Conservation (phyloP, 179 eudicot genomes). For the Dionaea muscipula region DNA sequence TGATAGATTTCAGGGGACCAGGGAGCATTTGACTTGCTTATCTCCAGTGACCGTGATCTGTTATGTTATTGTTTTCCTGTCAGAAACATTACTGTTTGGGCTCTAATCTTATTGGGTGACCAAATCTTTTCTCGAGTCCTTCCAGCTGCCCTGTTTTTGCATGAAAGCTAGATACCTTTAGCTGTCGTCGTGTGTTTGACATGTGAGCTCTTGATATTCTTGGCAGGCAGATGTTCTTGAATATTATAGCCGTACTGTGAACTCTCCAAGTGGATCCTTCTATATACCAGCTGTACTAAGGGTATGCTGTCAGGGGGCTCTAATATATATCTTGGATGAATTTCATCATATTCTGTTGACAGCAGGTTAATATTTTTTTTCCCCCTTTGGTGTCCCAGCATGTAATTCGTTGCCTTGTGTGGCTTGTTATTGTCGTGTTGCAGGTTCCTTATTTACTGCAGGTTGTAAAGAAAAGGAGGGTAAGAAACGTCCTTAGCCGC, state of each 20-base stretch:
- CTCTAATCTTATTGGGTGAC: not conserved
- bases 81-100: too few species aligned
- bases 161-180: not conserved
- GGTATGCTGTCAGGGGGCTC: slow-evolving; percentile 29
- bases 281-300: slow-evolving; percentile 94
- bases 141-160: not conserved
- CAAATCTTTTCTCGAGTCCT: not conserved
- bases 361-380: not conserved
- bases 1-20: too few species aligned
- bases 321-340: not conserved
- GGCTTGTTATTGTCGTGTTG: slow-evolving; percentile 1
- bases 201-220: slow-evolving; percentile 5
- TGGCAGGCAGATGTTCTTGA: slow-evolving; percentile 94
- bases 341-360: not conserved
- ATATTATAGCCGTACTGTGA: slow-evolving; percentile 81
- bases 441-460: slow-evolving; percentile 94
- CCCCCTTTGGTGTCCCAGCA: too few species aligned
- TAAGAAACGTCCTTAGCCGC: slow-evolving; percentile 65
- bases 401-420: too few species aligned
- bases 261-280: slow-evolving; percentile 77
- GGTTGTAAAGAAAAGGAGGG: slow-evolving; percentile 71
- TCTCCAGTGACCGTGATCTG: too few species aligned
- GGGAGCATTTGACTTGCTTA: not conserved
- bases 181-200: not conserved
- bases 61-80: too few species aligned